Percentiles rank a stretch among this genome's conserved stretches.
Evolutionary conservation across 805 yeast species (phyloP).

Genomic region (Starmerella apis): DNA sequence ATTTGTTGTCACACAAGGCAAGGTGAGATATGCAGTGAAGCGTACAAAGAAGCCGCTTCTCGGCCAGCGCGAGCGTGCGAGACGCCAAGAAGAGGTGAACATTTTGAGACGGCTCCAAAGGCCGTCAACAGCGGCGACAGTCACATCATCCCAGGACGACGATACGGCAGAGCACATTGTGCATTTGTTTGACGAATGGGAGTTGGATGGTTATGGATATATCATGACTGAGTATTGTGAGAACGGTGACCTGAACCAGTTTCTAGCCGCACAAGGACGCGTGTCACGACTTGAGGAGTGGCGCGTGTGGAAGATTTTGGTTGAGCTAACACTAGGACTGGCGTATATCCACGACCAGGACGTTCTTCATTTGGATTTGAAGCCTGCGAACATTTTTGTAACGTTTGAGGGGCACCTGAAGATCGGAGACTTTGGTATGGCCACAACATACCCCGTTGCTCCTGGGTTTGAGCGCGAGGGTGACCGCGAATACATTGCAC

Average conservation of each 20-base stretch:
- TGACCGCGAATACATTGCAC: conserved; percentile 94
- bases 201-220: conserved; percentile 55
- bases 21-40: conserved; percentile 65
- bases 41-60: conserved; percentile 53
- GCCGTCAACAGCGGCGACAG: conserved; percentile 8
- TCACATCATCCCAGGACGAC: neutral
- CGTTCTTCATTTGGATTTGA: conserved; percentile 78
- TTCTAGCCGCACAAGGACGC: conserved; percentile 65
- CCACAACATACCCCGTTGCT: conserved; percentile 60
- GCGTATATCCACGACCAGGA: conserved; percentile 66
- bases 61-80: conserved; percentile 41
- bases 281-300: conserved; percentile 81
- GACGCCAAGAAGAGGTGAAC: conserved; percentile 67
- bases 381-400: conserved; percentile 89
- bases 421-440: conserved; percentile 95
- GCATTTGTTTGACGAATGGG: conserved; percentile 79
- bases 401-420: conserved; percentile 91
- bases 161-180: conserved; percentile 72
- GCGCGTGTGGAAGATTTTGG: conserved; percentile 92
- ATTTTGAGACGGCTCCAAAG: conserved; percentile 34
- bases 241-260: conserved; percentile 78
- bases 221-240: conserved; percentile 94
- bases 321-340: conserved; percentile 68
- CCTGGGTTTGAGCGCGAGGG: conserved; percentile 80
- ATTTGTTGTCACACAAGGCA: conserved; percentile 46